These are phyloP conservation scores for Aegle marmelos DNA, from an alignment of 345 rosid species.

Conservation along the genomic window DNA sequence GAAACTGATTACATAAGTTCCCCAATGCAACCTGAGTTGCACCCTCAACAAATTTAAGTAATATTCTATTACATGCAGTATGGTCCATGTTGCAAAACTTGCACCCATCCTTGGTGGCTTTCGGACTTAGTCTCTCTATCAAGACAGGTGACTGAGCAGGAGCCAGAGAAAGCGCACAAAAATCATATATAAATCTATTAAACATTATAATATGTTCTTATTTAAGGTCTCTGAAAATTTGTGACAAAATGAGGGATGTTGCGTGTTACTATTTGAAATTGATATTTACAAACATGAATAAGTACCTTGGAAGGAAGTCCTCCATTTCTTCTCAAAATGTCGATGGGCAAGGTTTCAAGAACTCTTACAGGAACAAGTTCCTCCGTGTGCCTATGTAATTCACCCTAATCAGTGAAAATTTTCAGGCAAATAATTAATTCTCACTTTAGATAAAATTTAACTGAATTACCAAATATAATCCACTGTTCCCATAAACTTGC, in stretches of 20 bases:
- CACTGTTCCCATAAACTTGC: slow-evolving; percentile 84
- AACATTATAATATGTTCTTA: background rate
- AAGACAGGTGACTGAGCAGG: background rate
- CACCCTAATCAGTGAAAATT: slow-evolving; percentile 12
- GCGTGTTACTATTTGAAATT: background rate
- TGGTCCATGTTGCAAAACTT: background rate
- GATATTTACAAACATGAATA: background rate
- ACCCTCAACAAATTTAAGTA: background rate
- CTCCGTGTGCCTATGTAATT: slow-evolving; percentile 62
- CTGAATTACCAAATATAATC: slow-evolving; percentile 81
- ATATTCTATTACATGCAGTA: background rate
- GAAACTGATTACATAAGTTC: background rate
- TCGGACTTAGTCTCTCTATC: background rate
- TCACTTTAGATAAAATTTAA: background rate
- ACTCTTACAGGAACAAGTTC: slow-evolving; percentile 79
- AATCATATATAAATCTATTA: background rate
- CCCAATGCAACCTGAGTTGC: background rate
- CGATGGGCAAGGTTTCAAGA: slow-evolving; percentile 80
- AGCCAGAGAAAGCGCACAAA: background rate
- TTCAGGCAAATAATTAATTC: background rate
- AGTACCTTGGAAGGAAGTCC: slow-evolving; percentile 85
- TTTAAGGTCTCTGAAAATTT: background rate
- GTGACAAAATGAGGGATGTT: background rate
- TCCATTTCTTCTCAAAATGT: slow-evolving; percentile 51
- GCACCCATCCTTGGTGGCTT: background rate